Evolutionary conservation across 2,329 filamentous ascomycete genomes (phyloP), one percentile per base, ranked within the genome.

Genomic region (Pseudogymnoascus sp.): DNA sequence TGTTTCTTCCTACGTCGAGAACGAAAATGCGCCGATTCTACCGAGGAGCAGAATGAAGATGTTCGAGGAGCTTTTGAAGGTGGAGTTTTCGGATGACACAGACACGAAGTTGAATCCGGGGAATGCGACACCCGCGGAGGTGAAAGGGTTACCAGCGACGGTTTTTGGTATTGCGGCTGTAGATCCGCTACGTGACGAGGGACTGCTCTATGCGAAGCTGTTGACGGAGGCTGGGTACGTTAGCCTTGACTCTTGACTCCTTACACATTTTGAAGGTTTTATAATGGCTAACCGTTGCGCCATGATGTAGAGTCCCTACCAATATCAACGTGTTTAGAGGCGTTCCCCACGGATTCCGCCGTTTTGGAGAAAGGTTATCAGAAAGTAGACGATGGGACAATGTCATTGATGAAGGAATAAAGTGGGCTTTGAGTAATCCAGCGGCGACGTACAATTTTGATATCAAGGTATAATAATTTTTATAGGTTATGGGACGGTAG

Each of bases 121-220:
- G 8, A 52, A 52, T 52, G 45, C 45, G 9, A 52, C 45, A 26
- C 45, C 45, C 74, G 2, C 75, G 73, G 1, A 77, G 33, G 74
- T 81, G 0, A 68, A 64, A 30, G 73, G 74, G 0, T 65, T 80
- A 13, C 77, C 77, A 2, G 74, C 76, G 0, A 74, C 76, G 0
- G 72, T 71, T 0, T 72, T 80, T 62, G 75, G 73, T 0, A 70
- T 80, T 21, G 73, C 76, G 5, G 79, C 78, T 0, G 64, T 71
- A 5, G 78, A 80, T 69, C 75, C 76, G 0, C 60, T 81, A 28
- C 65, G 78, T n/a, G 78, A 81, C 60, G 77, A 81, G 63, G 78
- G 72, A 0, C 60, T 81, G 3, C 65, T 79, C 8, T 80, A 74
- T 65, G 76, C 70, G 3, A 73, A 77, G 62, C 67, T 69, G 67